phyloP scores from a whole-genome alignment of 768 basidiomycete genomes.

The Multifurca ochricompacta region DNA sequence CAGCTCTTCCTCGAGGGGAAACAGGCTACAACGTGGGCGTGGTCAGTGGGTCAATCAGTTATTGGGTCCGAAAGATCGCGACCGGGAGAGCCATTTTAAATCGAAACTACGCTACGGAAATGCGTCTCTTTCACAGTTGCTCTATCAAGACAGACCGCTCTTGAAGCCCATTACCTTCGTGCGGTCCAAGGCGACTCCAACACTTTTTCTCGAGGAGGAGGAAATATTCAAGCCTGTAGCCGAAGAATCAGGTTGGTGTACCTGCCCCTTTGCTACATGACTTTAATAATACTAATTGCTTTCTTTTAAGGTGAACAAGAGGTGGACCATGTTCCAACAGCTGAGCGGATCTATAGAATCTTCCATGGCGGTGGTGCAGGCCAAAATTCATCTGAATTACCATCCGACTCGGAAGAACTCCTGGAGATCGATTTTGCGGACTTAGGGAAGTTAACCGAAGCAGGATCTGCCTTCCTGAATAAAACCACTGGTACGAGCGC shows the following conservation, averaged over 20 bases:
- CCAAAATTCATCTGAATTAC: neutral
- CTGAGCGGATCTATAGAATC: constrained; percentile 54
- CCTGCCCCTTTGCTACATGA: neutral
- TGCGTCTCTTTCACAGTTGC: constrained; percentile 46
- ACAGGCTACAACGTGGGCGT: neutral
- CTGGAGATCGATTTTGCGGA: constrained; percentile 57
- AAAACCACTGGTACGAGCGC: neutral
- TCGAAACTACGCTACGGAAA: constrained; percentile 34
- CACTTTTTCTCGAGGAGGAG: constrained; percentile 48
- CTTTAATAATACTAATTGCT: neutral
- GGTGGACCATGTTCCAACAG: constrained; percentile 57
- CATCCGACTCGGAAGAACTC: constrained; percentile 22
- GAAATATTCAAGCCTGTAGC: constrained; percentile 50
- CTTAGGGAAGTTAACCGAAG: constrained; percentile 38
- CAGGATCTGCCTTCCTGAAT: constrained; percentile 18
- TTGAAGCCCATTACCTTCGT: constrained; percentile 68
- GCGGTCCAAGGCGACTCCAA: constrained; percentile 42
- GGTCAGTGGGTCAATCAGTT: neutral
- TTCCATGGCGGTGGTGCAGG: constrained; percentile 38
- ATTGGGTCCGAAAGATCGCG: constrained; percentile 22
- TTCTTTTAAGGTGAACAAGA: constrained; percentile 38
- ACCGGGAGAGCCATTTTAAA: constrained; percentile 20
- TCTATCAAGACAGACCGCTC: constrained; percentile 51
- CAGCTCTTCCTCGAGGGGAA: neutral
- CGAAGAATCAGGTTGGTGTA: constrained; percentile 42